These are phyloP conservation scores for Pleurotus ostreatus DNA, from an alignment of 768 basidiomycete genomes.

Conservation along the genomic window DNA sequence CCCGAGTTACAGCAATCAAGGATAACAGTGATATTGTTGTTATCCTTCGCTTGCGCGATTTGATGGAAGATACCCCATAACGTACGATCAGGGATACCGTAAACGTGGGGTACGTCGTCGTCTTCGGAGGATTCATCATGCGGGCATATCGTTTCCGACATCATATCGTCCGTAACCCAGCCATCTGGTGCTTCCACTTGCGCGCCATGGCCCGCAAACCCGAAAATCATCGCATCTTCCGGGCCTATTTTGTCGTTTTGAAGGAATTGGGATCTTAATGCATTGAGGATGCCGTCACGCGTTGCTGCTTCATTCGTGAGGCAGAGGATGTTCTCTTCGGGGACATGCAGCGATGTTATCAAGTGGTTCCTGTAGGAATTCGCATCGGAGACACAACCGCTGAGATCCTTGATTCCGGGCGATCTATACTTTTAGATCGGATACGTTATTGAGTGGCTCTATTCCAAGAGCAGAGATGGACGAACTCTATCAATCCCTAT, in stretches of 20 bases:
- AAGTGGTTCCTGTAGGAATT: constrained; percentile 1
- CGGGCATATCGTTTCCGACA: constrained; percentile 11
- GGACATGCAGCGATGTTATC: neutral
- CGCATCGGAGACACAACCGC: constrained; percentile 5
- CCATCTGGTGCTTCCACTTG: constrained; percentile 6
- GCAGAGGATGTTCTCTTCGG: neutral
- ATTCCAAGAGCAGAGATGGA: neutral
- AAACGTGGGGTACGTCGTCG: neutral
- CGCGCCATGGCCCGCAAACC: constrained; percentile 12
- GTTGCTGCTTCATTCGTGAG: constrained; percentile 10
- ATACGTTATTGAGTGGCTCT: neutral
- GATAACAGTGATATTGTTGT: constrained; percentile 9
- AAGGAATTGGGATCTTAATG: constrained; percentile 7
- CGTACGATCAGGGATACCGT: constrained; percentile 7
- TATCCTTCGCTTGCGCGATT: neutral
- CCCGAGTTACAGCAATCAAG: constrained; percentile 9
- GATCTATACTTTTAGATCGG: neutral
- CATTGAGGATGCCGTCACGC: constrained; percentile 3
- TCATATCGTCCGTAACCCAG: neutral
- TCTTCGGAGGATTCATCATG: constrained; percentile 6
- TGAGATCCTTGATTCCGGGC: neutral
- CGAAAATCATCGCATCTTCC: constrained; percentile 9
- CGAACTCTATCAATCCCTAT: neutral
- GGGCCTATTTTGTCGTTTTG: constrained; percentile 2
- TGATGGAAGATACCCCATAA: neutral